Percentiles rank a stretch among this genome's conserved stretches.
Evolutionary conservation across 176 grass and related monocot species (phyloP).

Genomic region (Bromus sterilis): DNA sequence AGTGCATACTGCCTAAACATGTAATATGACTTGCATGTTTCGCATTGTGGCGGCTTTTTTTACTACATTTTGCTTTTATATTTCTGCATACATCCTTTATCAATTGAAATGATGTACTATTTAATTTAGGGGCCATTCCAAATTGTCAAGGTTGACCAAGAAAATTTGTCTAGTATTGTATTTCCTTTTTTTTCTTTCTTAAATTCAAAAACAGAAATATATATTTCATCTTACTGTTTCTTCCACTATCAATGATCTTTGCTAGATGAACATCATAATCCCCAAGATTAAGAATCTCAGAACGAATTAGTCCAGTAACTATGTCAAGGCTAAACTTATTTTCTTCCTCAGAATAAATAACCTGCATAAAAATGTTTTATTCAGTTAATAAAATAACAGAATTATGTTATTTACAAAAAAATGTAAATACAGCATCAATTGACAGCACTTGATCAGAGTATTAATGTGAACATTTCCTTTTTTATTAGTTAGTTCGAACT

Average conservation of each 20-base stretch:
- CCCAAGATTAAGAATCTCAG: conserved; percentile 77
- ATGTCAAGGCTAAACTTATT: conserved; percentile 83
- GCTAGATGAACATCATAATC: conserved; percentile 86
- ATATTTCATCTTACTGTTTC: conserved; percentile 67
- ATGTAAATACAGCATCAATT: not conserved
- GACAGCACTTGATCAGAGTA: not conserved
- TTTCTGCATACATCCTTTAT: not conserved
- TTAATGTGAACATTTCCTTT: not conserved
- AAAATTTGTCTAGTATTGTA: not conserved
- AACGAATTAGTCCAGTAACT: conserved; percentile 74
- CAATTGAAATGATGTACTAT: not conserved
- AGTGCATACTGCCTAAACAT: not conserved
- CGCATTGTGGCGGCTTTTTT: not conserved
- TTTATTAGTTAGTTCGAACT: not conserved
- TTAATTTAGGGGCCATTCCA: not conserved
- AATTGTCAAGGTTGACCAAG: not conserved
- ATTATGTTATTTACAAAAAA: not conserved
- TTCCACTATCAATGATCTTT: conserved; percentile 90
- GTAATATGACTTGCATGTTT: not conserved
- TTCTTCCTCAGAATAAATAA: conserved; percentile 86
- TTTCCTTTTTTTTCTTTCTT: not conserved
- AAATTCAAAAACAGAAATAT: not conserved
- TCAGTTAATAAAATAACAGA: not conserved
- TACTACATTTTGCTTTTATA: not conserved
- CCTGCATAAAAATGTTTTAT: conserved; percentile 41